Conservation (phyloP, 2,329 filamentous ascomycete species). For the Aspergillus piperis region DNA sequence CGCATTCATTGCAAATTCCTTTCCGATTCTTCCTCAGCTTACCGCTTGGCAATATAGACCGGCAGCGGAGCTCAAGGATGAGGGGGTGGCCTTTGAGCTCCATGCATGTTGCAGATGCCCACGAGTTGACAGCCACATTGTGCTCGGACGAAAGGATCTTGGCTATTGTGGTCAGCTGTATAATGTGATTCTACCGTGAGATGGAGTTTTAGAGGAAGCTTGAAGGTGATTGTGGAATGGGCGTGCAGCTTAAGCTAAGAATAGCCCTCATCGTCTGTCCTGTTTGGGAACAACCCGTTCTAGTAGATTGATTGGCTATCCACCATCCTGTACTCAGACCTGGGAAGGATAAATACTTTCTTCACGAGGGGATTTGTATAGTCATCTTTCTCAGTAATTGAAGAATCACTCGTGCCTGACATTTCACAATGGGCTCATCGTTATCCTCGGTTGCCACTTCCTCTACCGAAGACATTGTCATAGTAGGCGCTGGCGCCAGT, state of each 20-base stretch:
- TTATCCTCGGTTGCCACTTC: neutral
- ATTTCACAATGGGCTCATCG: neutral
- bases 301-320: neutral
- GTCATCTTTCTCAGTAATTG: neutral
- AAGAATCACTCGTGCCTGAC: neutral
- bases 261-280: neutral
- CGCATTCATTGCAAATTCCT: neutral
- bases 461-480: neutral
- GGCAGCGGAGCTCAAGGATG: neutral
- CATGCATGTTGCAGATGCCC: neutral
- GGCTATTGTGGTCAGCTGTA: neutral
- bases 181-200: neutral
- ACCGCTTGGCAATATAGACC: neutral
- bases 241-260: neutral
- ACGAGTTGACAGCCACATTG: neutral
- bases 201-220: neutral
- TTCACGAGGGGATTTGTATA: neutral
- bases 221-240: neutral
- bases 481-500: constrained; percentile 15
- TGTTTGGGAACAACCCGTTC: neutral
- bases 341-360: neutral
- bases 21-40: neutral
- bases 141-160: neutral
- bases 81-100: neutral
- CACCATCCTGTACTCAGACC: neutral